Evolutionary conservation across 495 filamentous ascomycete genomes (phyloP), one percentile per base, ranked within the genome.

Genomic region (Penicillium bovifimosum): DNA sequence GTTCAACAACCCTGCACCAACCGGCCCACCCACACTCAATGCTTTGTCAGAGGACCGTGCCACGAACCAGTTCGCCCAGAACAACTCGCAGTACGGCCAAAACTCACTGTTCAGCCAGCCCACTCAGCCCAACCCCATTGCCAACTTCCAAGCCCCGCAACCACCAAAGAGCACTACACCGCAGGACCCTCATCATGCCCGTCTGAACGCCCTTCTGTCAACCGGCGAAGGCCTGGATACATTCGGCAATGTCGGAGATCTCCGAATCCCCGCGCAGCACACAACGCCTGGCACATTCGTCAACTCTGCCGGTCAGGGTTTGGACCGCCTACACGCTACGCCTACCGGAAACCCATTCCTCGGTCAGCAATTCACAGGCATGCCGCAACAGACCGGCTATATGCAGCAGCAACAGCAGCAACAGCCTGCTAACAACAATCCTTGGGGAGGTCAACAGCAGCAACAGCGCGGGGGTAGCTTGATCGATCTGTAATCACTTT

Each of bases 251-350:
- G 87, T 86, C 34, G 93, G 93, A 48, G 85, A 97, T 47, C 77
- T 96, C 28, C 90, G 93, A 68, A 95, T 99, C 58, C 95, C 93
- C 2, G 83, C 93, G 31, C 93, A 99, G 68, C 93, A 99, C 70
- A 99, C 93, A 0, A 91, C 93, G 1, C 95, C 95, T 3, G 93
- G 93, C 27, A 95, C 88, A 2, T 99, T 97, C 62, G 87, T 99
- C 71, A 99, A 96, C 71, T 92, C 86, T 55, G 88, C 93, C 4
- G 92, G 92, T 47, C 79, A 85, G 38, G 87, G 88, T 18, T 66
- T 88, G 47, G 81, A 84, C 48, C 80, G 79, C 51, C 63, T 86
- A 33, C 78, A 87, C 35, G 84, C 83, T 8, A 73, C 78, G n/a
- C 86, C 87, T 28, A 92, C 90, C 4, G 91, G 91, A 47, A 96